Evolutionary conservation across 2,329 filamentous ascomycete species (phyloP).

Genomic region (Chaetomium sp.): DNA sequence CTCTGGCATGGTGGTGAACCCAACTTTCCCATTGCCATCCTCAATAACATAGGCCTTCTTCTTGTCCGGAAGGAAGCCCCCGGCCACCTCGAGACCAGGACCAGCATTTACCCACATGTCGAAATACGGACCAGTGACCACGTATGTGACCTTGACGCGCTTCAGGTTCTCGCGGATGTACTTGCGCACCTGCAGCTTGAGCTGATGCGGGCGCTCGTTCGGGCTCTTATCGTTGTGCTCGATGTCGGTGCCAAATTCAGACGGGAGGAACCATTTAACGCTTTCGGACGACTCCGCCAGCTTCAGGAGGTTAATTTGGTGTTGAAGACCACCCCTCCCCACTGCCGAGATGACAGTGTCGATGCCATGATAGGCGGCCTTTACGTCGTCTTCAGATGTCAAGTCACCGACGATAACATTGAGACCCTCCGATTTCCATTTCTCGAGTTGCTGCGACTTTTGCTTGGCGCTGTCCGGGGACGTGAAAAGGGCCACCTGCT

Average conservation of each 20-base stretch:
- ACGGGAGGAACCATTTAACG: constrained; percentile 60
- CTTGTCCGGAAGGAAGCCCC: constrained; percentile 51
- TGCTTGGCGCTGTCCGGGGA: constrained; percentile 43
- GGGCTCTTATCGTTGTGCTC: constrained; percentile 51
- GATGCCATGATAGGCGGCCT: constrained; percentile 50
- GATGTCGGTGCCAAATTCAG: constrained; percentile 61
- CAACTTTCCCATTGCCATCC: constrained; percentile 54
- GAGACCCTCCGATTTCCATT: constrained; percentile 40
- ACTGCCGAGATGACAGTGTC: constrained; percentile 62
- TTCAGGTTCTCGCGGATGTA: constrained; percentile 48
- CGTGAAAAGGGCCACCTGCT: constrained; percentile 33
- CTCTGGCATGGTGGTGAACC: constrained; percentile 67
- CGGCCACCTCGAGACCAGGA: constrained; percentile 36
- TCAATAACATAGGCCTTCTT: constrained; percentile 57
- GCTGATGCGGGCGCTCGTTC: constrained; percentile 60
- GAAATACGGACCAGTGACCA: constrained; percentile 64
- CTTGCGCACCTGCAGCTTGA: constrained; percentile 61
- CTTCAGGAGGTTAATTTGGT: constrained; percentile 55
- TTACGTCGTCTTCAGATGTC: constrained; percentile 44
- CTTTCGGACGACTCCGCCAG: constrained; percentile 48
- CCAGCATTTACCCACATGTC: constrained; percentile 51
- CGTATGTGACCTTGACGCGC: constrained; percentile 55
- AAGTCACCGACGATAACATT: constrained; percentile 52
- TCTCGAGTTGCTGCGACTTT: constrained; percentile 41
- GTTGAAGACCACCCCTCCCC: constrained; percentile 54